Conservation (phyloP, 805 yeast species). For the Suhomyces vadensis region DNA sequence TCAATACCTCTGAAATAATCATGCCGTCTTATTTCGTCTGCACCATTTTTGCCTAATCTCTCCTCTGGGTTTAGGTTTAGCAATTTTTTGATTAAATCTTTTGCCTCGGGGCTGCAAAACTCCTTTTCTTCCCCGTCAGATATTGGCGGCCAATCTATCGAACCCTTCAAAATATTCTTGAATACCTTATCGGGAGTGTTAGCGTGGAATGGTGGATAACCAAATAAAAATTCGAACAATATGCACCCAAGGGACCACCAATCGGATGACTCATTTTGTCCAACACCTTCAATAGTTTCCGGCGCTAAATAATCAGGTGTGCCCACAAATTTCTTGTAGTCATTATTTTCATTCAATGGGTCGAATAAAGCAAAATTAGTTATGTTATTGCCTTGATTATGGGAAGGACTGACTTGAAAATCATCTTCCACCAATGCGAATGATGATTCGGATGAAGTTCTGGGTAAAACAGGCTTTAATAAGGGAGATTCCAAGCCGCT, state of each 20-base stretch:
- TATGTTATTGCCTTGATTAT: slow-evolving; percentile 17
- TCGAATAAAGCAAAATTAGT: slow-evolving; percentile 66
- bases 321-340: slow-evolving; percentile 76
- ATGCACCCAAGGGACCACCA: slow-evolving; percentile 99
- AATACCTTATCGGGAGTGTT: slow-evolving; percentile 78
- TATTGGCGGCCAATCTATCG: slow-evolving; percentile 82
- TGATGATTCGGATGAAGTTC: slow-evolving; percentile 58
- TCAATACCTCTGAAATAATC: slow-evolving; percentile 70
- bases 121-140: slow-evolving; percentile 52
- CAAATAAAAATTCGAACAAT: slow-evolving; percentile 85
- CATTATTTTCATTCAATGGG: slow-evolving; percentile 53
- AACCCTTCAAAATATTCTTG: slow-evolving; percentile 70
- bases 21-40: slow-evolving; percentile 75
- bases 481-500: slow-evolving; percentile 50
- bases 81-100: slow-evolving; percentile 66
- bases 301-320: slow-evolving; percentile 98
- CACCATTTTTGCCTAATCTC: slow-evolving; percentile 78
- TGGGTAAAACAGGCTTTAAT: slow-evolving; percentile 46
- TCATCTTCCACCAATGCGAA: slow-evolving; percentile 58
- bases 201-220: slow-evolving; percentile 94
- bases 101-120: slow-evolving; percentile 64
- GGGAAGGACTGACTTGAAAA: slow-evolving; percentile 31
- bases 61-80: slow-evolving; percentile 61
- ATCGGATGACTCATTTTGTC: slow-evolving; percentile 84
- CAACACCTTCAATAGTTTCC: slow-evolving; percentile 83